Conservation (phyloP, 257 asterid species). For the Solanum dulcamara region DNA sequence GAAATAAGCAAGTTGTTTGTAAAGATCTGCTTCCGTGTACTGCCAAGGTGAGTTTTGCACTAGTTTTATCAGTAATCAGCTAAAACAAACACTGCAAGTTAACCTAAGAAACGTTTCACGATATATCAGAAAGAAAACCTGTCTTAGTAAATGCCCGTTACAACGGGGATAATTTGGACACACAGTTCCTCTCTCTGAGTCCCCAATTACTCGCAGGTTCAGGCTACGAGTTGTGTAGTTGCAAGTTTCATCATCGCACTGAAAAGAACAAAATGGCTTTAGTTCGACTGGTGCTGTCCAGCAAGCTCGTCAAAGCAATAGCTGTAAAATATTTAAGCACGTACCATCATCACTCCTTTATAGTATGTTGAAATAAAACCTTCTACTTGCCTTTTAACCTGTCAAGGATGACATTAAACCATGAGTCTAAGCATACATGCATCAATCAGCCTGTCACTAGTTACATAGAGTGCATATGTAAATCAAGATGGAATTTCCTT, state of each 20-base stretch:
- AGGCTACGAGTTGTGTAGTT: conserved; percentile 64
- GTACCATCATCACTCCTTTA: conserved; percentile 83
- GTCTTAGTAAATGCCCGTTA: conserved; percentile 63
- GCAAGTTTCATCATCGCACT: conserved; percentile 99
- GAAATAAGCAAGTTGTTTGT: conserved; percentile 79
- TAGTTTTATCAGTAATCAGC: conserved; percentile 6
- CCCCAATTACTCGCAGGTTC: conserved; percentile 70
- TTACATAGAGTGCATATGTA: neutral
- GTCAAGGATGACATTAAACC: neutral
- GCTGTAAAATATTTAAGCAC: neutral
- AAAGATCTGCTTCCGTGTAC: conserved; percentile 86
- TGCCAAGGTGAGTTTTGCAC: conserved; percentile 10
- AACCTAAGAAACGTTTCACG: neutral
- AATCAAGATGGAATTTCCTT: neutral
- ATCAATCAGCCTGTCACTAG: neutral
- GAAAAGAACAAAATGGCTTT: neutral
- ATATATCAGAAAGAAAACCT: conserved; percentile 31
- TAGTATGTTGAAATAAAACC: conserved; percentile 60
- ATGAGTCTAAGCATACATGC: neutral
- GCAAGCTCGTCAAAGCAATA: conserved; percentile 9
- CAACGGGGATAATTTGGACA: conserved; percentile 94
- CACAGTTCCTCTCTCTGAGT: conserved; percentile 71
- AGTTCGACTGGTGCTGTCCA: neutral
- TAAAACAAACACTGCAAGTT: neutral
- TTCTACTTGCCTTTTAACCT: conserved; percentile 91